Evolutionary conservation across 1,284 basidiomycete genomes (phyloP), one percentile per base, ranked within the genome.

Genomic region (Ceratobasidium sp.): DNA sequence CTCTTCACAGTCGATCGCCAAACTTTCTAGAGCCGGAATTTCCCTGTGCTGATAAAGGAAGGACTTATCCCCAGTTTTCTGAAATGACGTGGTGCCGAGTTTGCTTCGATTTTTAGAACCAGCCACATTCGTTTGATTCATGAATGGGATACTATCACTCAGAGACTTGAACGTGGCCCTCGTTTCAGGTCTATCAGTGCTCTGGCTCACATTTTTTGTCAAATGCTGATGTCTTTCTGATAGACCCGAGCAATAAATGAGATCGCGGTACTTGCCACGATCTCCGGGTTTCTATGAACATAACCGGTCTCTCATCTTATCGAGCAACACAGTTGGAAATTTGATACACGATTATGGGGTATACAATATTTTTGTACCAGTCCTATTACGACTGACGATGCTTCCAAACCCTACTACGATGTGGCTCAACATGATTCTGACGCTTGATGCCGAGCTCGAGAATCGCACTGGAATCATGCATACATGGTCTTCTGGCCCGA

Each of bases 401-500:
- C 41, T 34, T 59, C 14, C 9, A 52, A 32, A 5, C 18, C 46
- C 16, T 45, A n/a, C 18, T 4, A n/a, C 18, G 12, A 39, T 46
- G 23, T 14, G 28, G 30, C 46, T 26, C 23, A 41, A n/a, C n/a
- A 18, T 39, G 46, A 65, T 50, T 21, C 26, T 21, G 46, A 46
- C 64, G 52, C 26, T 53, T 39, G 62, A 8, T 18, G 12, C 6
- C 21, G 30, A 39, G 14, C 36, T 39, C 36, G 36, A 39, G n/a
- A n/a, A n/a, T n/a, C n/a, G n/a, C 36, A 6, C n/a, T 9, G 21
- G 14, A 30, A 55, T 69, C 46, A 69, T 8, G 52, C 50, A 30
- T 69, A 69, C 64, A 69, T 69, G 26, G 41, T 69, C 64, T 69
- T 69, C 52, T 69, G 64, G 12, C 64, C 64, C 28, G 39, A 55